These are phyloP conservation scores for Nitzschia inconspicua DNA, from an alignment of 108 stramenopile species.

Conservation along the genomic window DNA sequence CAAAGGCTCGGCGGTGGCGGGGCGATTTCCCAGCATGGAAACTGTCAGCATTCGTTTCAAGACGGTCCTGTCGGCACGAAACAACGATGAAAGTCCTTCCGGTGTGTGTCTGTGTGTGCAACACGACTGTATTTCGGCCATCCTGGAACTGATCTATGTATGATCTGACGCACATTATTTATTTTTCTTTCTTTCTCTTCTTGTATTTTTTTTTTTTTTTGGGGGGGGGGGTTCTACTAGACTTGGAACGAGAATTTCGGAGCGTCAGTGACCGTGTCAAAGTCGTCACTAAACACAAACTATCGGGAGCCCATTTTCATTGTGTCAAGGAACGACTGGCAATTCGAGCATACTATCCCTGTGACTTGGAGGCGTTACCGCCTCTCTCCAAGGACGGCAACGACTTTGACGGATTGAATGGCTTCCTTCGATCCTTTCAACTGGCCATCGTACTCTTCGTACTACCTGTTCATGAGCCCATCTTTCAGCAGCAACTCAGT, in stretches of 20 bases:
- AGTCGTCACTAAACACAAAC: background rate
- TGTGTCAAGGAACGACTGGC: background rate
- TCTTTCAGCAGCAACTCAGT: background rate
- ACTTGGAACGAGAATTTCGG: constrained; percentile 4
- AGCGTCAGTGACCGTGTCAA: background rate
- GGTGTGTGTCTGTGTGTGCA: no score
- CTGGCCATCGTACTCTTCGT: constrained; percentile 2
- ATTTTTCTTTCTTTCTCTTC: background rate
- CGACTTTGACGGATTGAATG: constrained; percentile 4
- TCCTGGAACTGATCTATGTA: no score
- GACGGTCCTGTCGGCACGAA: background rate
- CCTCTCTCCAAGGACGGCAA: background rate
- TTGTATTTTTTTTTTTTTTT: background rate
- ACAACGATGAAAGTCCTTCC: no score
- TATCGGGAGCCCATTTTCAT: constrained; percentile 5
- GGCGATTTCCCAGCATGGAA: no score
- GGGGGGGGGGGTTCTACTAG: no score
- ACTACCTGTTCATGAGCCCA: background rate
- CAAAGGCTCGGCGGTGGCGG: no score
- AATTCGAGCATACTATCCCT: constrained; percentile 5
- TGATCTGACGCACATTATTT: no score
- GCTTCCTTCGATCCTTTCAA: constrained; percentile 7
- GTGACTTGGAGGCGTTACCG: background rate
- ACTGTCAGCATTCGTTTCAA: no score
- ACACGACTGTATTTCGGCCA: no score